Conservation (phyloP, 2,329 filamentous ascomycete species). For the Pseudopithomyces maydicus region DNA sequence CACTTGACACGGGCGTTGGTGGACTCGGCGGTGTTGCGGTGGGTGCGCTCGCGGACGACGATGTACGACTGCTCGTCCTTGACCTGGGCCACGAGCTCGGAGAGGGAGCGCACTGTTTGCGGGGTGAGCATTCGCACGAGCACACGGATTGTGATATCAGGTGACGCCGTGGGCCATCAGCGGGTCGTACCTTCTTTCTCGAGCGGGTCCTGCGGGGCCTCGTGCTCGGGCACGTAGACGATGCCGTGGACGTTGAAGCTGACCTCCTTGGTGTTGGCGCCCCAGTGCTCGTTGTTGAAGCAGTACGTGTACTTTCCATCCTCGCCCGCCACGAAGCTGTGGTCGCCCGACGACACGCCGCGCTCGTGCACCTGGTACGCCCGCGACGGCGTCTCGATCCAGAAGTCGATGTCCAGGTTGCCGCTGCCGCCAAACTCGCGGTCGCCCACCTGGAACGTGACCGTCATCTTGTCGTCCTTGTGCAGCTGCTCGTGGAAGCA, state of each 20-base stretch:
- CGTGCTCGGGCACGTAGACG: slow-evolving; percentile 91
- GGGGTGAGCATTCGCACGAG: slow-evolving; percentile 19
- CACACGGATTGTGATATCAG: not conserved
- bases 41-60: slow-evolving; percentile 89
- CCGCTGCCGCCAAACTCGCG: slow-evolving; percentile 93
- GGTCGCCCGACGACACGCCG: slow-evolving; percentile 85
- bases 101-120: slow-evolving; percentile 73
- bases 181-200: slow-evolving; percentile 77
- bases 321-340: slow-evolving; percentile 81
- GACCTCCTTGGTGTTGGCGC: slow-evolving; percentile 93
- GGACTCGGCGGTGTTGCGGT: slow-evolving; percentile 98
- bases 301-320: slow-evolving; percentile 96
- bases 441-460: slow-evolving; percentile 97
- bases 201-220: slow-evolving; percentile 82
- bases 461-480: slow-evolving; percentile 95
- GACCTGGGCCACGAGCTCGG: slow-evolving; percentile 85
- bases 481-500: slow-evolving; percentile 96
- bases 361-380: slow-evolving; percentile 81
- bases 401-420: slow-evolving; percentile 96
- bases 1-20: slow-evolving; percentile 98
- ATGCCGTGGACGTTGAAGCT: slow-evolving; percentile 99
- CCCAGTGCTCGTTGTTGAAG: slow-evolving; percentile 99
- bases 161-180: not conserved
- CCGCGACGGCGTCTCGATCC: slow-evolving; percentile 80
- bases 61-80: slow-evolving; percentile 99